Percentiles rank a stretch among this genome's conserved stretches.
Conservation (phyloP, 2,329 filamentous ascomycete genomes). For the Hymenotorrendiella dingleyae region DNA sequence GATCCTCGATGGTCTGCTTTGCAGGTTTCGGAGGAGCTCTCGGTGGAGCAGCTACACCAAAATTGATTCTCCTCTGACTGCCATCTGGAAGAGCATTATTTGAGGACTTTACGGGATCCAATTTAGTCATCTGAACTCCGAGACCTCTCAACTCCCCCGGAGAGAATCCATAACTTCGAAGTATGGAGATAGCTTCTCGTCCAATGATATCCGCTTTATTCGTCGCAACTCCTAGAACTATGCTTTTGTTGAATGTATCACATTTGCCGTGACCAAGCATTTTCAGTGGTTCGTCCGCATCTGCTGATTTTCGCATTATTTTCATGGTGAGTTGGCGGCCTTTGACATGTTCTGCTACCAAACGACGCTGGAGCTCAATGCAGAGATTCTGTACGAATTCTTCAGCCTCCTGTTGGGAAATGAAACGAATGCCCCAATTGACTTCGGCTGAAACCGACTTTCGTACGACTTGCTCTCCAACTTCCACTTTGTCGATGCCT, state of each 20-base stretch:
- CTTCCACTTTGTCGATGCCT: conserved; percentile 79
- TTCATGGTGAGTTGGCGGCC: conserved; percentile 89
- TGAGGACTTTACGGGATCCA: conserved; percentile 68
- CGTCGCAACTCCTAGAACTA: conserved; percentile 76
- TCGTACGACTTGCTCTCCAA: conserved; percentile 76
- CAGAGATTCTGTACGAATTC: conserved; percentile 84
- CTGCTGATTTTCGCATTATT: conserved; percentile 79
- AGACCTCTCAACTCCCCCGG: conserved; percentile 91
- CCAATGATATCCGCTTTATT: conserved; percentile 65
- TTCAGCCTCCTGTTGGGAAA: conserved; percentile 86
- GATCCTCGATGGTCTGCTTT: conserved; percentile 35
- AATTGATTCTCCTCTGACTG: conserved; percentile 74
- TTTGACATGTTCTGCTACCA: conserved; percentile 78
- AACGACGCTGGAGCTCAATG: conserved; percentile 73
- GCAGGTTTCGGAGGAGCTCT: too few relatives aligned
- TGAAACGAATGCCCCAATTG: conserved; percentile 96
- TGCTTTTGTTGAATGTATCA: conserved; percentile 87
- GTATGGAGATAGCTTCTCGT: conserved; percentile 77
- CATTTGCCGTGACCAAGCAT: conserved; percentile 94
- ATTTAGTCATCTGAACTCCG: conserved; percentile 87
- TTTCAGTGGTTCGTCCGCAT: conserved; percentile 89
- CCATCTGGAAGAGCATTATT: conserved; percentile 53
- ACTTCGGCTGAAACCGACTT: conserved; percentile 97
- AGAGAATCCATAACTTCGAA: conserved; percentile 76
- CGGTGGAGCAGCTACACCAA: conserved; percentile 49